Base-by-base conservation (phyloP, 1,139 yeast species). In the Taphrina flavorubra region DNA sequence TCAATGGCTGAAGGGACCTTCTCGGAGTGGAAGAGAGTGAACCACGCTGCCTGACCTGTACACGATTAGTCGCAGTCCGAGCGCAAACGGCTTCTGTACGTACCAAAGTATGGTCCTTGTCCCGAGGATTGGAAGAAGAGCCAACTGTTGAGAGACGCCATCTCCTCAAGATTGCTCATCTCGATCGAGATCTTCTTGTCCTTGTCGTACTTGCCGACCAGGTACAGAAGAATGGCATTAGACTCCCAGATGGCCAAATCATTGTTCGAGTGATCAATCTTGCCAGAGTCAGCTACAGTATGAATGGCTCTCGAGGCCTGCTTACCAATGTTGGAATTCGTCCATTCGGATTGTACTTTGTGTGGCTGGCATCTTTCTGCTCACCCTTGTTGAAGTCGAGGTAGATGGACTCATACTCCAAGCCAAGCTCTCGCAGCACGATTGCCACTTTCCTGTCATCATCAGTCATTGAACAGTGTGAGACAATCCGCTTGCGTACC, bases 51-150 rank as follows among this genome's bases (percentile, higher is more conserved):
- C 78, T 92, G 98, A 34, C 98, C 98, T 53, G 42, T 14, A n/a
- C 13, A 13, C 14, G 42, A 11, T 53, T 13, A 53, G 58, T 5
- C n/a, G n/a, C 56, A 31, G 16, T 37, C 25, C 56, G 16, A 49
- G 55, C 34, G 14, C 3, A 31, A 18, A n/a, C 2, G 16, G 14
- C 10, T 7, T 13, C 16, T 3, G 0, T 7, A 14, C 58, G 6
- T 36, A 53, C 58, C 58, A 53, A 14, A 53, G 58, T 53, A 53
- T 53, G 58, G 49, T 10, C 60, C 62, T 5, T 92, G 97, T 13
- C 98, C 98, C 13, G 96, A 88, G 1, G 97, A 91, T 79, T 92
- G 98, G 82, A 92, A 92, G 77, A 91, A 92, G 61, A 92, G 82
- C 97, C 97, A 92, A 18, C 42, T 56, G 20, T 92, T 86, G 71